Percentiles rank a stretch among this genome's conserved stretches.
Evolutionary conservation across 768 basidiomycete species (phyloP).

Genomic region (Neoboletus brunneissimus): DNA sequence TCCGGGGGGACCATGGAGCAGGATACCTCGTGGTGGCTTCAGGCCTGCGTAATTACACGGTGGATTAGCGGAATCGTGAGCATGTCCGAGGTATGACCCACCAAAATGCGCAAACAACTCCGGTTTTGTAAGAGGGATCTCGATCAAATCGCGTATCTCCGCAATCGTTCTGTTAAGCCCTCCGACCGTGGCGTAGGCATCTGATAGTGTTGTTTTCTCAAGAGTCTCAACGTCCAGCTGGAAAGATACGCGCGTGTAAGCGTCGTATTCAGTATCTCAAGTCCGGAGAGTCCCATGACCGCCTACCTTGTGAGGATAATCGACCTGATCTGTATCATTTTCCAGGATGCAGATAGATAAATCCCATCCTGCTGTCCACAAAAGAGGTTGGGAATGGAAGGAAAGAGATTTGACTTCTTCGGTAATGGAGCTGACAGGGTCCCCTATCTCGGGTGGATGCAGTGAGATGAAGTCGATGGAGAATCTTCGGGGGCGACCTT

Average conservation of each 20-base stretch:
- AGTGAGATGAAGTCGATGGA: slow-evolving; percentile 46
- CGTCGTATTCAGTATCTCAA: slow-evolving; percentile 2
- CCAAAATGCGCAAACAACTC: slow-evolving; percentile 78
- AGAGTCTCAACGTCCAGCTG: slow-evolving; percentile 50
- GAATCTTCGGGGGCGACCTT: slow-evolving; percentile 59
- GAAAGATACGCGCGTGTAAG: slow-evolving; percentile 14
- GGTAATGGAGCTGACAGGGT: slow-evolving; percentile 35
- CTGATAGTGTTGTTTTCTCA: slow-evolving; percentile 38
- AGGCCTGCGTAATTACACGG: slow-evolving; percentile 50
- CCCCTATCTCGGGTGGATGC: slow-evolving; percentile 16
- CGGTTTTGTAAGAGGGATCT: slow-evolving; percentile 81
- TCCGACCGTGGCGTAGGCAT: slow-evolving; percentile 82
- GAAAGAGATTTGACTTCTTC: slow-evolving; percentile 44
- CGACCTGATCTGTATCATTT: slow-evolving; percentile 22
- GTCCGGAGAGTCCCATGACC: slow-evolving; percentile 11
- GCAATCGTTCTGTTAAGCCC: slow-evolving; percentile 86
- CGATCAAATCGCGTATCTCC: slow-evolving; percentile 81
- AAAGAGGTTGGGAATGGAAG: slow-evolving; percentile 36
- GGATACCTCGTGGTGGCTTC: slow-evolving; percentile 94
- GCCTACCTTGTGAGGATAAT: slow-evolving; percentile 34
- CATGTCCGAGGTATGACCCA: slow-evolving; percentile 25
- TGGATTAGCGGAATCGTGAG: slow-evolving; percentile 16
- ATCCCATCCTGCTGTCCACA: slow-evolving; percentile 74
- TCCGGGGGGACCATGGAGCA: slow-evolving; percentile 94
- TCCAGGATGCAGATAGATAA: slow-evolving; percentile 47